phyloP scores from a whole-genome alignment of 495 filamentous ascomycete genomes.

The Penicillium alfredii region DNA sequence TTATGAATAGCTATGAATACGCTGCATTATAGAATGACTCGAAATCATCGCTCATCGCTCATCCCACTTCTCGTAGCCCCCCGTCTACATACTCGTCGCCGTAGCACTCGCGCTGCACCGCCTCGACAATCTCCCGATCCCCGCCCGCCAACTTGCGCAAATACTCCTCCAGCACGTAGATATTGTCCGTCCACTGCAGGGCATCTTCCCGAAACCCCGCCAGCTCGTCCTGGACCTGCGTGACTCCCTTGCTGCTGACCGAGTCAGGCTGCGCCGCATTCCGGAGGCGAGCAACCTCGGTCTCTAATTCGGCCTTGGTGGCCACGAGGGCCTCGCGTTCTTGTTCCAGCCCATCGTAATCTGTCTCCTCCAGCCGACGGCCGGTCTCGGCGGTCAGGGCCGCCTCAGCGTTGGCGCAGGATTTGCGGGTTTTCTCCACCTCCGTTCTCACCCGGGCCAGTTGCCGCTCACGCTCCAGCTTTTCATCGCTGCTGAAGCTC shows the following conservation, averaged over 20 bases:
- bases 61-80: slow-evolving; percentile 45
- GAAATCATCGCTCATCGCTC: slow-evolving; percentile 14
- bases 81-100: slow-evolving; percentile 60
- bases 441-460: slow-evolving; percentile 50
- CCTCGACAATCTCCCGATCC: slow-evolving; percentile 46
- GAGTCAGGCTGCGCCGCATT: slow-evolving; percentile 27
- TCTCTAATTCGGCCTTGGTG: slow-evolving; percentile 22
- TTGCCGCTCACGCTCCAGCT: slow-evolving; percentile 42
- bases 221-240: slow-evolving; percentile 46
- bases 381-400: slow-evolving; percentile 19
- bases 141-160: slow-evolving; percentile 43
- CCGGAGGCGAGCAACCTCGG: slow-evolving; percentile 23
- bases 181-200: slow-evolving; percentile 56
- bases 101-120: slow-evolving; percentile 52
- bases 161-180: slow-evolving; percentile 58
- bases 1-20: no score
- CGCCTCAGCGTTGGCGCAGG: slow-evolving; percentile 15
- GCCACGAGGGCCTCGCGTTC: slow-evolving; percentile 20
- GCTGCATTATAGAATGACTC: no score
- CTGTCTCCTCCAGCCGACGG: slow-evolving; percentile 15
- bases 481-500: slow-evolving; percentile 62
- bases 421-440: slow-evolving; percentile 42
- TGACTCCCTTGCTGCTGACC: slow-evolving; percentile 44
- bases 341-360: slow-evolving; percentile 10
- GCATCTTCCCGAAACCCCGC: slow-evolving; percentile 41